Percentiles rank a stretch among this genome's conserved stretches.
Evolutionary conservation across 78 protist genomes (phyloP).

Genomic region (Paratrimastix pyriformis): DNA sequence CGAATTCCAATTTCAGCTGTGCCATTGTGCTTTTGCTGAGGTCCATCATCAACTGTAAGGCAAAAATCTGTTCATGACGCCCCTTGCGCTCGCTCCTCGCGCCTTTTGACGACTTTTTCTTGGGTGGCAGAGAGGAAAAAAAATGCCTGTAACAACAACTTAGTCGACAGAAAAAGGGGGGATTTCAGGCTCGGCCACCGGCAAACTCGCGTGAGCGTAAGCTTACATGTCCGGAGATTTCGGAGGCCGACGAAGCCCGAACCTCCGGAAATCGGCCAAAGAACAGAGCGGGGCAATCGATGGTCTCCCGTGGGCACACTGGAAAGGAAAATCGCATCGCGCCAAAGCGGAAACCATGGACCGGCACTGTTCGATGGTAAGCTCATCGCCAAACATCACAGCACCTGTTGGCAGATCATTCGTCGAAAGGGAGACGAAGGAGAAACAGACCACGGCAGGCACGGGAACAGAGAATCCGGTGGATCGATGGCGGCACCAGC

Average conservation of each 20-base stretch:
- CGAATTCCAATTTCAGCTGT: not conserved
- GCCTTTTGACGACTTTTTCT: no score
- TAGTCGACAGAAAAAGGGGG: no score
- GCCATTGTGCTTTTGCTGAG: not conserved
- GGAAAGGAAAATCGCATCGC: constrained; percentile 18
- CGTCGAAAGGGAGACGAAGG: no score
- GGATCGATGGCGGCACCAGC: not conserved
- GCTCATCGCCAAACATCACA: constrained; percentile 28
- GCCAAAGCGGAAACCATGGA: not conserved
- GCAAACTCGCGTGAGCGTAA: no score
- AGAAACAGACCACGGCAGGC: constrained; percentile 41
- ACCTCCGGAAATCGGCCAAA: no score
- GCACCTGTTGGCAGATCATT: no score
- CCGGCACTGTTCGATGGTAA: not conserved
- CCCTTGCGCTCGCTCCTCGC: no score
- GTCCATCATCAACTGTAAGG: not conserved
- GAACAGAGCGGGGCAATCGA: constrained; percentile 21
- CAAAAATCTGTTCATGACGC: constrained; percentile 6
- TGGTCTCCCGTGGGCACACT: constrained; percentile 47
- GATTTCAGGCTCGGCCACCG: no score
- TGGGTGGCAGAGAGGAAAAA: no score
- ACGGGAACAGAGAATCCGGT: constrained; percentile 1
- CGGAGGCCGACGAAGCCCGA: no score
- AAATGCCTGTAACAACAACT: no score
- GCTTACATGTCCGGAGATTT: no score